Conservation (phyloP, 441 rosid genomes). For the Arabidopsis hybrid region DNA sequence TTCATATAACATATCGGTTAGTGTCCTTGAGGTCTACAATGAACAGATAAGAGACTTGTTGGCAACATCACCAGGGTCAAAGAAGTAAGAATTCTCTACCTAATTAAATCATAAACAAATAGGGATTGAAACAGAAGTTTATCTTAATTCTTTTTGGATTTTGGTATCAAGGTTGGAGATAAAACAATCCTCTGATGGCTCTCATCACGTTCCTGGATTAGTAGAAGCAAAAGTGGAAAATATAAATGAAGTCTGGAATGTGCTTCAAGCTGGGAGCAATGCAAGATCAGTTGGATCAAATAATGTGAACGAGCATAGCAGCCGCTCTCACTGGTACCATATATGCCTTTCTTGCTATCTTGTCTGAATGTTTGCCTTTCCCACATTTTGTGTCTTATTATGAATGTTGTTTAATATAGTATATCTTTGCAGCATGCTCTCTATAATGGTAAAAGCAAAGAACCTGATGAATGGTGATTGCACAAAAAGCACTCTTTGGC, state of each 20-base stretch:
- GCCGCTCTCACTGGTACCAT: conserved; percentile 92
- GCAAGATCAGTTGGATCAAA: conserved; percentile 93
- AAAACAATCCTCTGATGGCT: conserved; percentile 82
- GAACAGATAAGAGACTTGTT: conserved; percentile 91
- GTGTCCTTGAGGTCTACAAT: conserved; percentile 93
- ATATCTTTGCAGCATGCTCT: conserved; percentile 69
- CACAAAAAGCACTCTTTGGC: conserved; percentile 94
- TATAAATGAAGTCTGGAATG: conserved; percentile 80
- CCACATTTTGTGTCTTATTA: conserved; percentile 9
- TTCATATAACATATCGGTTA: conserved; percentile 71
- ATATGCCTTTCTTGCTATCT: conserved; percentile 10
- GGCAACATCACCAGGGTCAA: conserved; percentile 75
- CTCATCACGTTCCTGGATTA: conserved; percentile 82
- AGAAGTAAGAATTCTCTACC: conserved; percentile 55
- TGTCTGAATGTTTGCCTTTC: conserved; percentile 20
- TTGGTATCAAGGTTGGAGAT: conserved; percentile 71
- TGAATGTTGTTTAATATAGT: neutral
- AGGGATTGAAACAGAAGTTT: conserved; percentile 10
- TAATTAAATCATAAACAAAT: conserved; percentile 7
- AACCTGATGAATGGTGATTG: conserved; percentile 81
- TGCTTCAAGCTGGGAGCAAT: conserved; percentile 83
- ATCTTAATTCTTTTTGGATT: conserved; percentile 22
- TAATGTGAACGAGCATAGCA: conserved; percentile 92
- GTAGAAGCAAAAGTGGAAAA: conserved; percentile 81
- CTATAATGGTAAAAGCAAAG: conserved; percentile 82